Conservation (phyloP, 192 early-diverging fungal genomes). For the Backusella mclennaniae region DNA sequence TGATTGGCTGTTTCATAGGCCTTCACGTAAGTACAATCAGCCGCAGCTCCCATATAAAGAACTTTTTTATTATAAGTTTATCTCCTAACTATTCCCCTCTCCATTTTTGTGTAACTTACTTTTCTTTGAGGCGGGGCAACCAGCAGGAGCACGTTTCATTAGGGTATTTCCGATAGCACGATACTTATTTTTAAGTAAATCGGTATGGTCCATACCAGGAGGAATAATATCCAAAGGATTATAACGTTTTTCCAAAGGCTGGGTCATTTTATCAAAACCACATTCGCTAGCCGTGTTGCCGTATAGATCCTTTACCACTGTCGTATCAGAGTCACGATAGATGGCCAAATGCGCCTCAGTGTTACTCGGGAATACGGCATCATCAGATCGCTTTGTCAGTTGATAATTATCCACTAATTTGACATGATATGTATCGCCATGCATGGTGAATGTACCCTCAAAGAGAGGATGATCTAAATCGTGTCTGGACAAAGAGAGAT, state of each 20-base stretch:
- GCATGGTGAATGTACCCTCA: conserved; percentile 56
- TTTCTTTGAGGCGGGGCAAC: conserved; percentile 25
- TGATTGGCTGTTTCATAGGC: conserved; percentile 51
- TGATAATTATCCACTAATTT: conserved; percentile 55
- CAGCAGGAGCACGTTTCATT: conserved; percentile 11
- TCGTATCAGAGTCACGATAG: conserved; percentile 29
- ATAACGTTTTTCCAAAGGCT: conserved; percentile 8
- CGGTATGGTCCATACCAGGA: neutral
- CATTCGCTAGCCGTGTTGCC: neutral
- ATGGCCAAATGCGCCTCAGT: conserved; percentile 15
- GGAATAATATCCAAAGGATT: conserved; percentile 1
- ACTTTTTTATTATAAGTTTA: neutral
- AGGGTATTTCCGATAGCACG: neutral
- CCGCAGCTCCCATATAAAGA: conserved; percentile 48
- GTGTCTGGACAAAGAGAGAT: neutral
- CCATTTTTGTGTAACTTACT: conserved; percentile 13
- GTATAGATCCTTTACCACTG: neutral
- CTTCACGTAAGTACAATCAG: conserved; percentile 72
- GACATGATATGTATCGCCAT: conserved; percentile 58
- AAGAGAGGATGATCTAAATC: conserved; percentile 37
- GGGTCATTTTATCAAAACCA: conserved; percentile 14
- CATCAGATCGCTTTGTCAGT: conserved; percentile 50
- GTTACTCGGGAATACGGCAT: conserved; percentile 35
- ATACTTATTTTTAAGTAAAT: conserved; percentile 1
- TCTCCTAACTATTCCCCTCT: neutral